Evolutionary conservation across 2,329 filamentous ascomycete species (phyloP).

Genomic region (Drechslerella stenobrocha): DNA sequence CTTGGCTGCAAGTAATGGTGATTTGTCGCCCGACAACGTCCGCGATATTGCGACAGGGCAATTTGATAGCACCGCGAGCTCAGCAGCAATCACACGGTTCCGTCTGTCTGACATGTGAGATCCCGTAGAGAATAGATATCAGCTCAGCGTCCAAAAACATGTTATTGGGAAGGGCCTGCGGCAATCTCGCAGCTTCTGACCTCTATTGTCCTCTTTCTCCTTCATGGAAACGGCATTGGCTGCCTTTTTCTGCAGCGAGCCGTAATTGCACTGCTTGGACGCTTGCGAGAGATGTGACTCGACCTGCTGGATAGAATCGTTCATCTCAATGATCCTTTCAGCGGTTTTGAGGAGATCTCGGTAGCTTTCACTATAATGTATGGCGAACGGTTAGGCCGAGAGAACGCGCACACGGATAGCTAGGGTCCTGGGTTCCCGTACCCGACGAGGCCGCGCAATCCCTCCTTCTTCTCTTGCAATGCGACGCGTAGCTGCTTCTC

Average conservation of each 20-base stretch:
- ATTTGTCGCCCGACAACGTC: constrained; percentile 60
- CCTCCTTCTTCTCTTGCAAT: constrained; percentile 67
- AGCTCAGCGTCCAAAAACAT: constrained; percentile 50
- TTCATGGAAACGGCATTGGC: constrained; percentile 56
- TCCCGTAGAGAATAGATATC: constrained; percentile 21
- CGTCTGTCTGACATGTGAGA: constrained; percentile 55
- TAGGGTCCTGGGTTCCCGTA: constrained; percentile 54
- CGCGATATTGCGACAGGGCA: constrained; percentile 62
- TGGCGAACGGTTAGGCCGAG: constrained; percentile 27
- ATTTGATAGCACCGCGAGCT: constrained; percentile 64
- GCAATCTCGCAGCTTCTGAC: constrained; percentile 50
- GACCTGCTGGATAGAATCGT: constrained; percentile 63
- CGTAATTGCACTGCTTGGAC: constrained; percentile 65
- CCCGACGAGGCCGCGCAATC: constrained; percentile 69
- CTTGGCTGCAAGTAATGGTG: constrained; percentile 63
- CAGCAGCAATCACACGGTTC: constrained; percentile 61
- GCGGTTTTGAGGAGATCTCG: constrained; percentile 68
- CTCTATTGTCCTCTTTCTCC: constrained; percentile 54
- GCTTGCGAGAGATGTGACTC: constrained; percentile 63
- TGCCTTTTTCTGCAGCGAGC: constrained; percentile 62
- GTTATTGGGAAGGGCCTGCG: constrained; percentile 28
- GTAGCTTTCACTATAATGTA: constrained; percentile 62
- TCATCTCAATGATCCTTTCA: constrained; percentile 69
- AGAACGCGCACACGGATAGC: constrained; percentile 15
- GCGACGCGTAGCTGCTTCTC: constrained; percentile 67